Conservation (phyloP, 805 yeast genomes). For the Candida xiaguanensis region DNA sequence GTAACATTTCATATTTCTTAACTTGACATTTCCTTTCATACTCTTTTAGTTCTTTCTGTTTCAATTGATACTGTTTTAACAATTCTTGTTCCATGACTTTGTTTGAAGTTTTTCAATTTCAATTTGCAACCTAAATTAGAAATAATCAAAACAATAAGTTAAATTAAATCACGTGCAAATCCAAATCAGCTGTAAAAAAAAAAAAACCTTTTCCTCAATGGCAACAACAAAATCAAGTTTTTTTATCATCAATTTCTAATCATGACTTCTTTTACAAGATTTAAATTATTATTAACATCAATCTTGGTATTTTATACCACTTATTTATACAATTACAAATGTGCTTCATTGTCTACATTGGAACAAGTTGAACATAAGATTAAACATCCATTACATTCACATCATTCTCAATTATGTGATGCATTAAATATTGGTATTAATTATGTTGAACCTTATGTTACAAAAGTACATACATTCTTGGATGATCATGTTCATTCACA, state of each 20-base stretch:
- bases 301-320: conserved; percentile 24
- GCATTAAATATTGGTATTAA: conserved; percentile 25
- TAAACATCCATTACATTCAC: conserved; percentile 36
- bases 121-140: neutral
- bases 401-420: conserved; percentile 34
- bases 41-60: conserved; percentile 52
- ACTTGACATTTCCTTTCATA: conserved; percentile 37
- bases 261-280: conserved; percentile 10
- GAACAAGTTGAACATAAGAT: conserved; percentile 26
- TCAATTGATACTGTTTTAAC: conserved; percentile 38
- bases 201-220: neutral
- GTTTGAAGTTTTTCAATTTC: neutral
- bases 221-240: too few relatives aligned
- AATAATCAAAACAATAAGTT: neutral
- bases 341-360: conserved; percentile 21
- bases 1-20: conserved; percentile 33
- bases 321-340: conserved; percentile 39
- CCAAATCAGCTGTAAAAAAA: neutral
- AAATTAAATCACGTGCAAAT: neutral
- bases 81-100: conserved; percentile 12
- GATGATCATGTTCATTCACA: conserved; percentile 37
- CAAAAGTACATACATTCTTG: conserved; percentile 24
- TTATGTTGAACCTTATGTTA: conserved; percentile 28
- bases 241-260: neutral
- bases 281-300: conserved; percentile 10